Evolutionary conservation across 148 eudicot genomes (phyloP).

Genomic region (Pharnaceum exiguum): DNA sequence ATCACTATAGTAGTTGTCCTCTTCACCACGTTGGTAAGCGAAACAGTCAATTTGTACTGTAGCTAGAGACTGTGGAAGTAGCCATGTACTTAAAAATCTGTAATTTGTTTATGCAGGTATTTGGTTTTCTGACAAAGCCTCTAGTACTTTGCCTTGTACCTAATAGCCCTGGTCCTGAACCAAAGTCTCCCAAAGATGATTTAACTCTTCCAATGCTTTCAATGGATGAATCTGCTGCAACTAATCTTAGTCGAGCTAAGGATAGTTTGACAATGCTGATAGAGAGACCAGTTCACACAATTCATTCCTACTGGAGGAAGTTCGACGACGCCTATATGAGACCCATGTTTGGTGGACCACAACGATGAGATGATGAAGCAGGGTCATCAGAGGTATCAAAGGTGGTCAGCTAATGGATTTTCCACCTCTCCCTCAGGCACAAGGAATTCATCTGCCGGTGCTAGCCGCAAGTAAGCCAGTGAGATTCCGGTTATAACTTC

Average conservation of each 20-base stretch:
- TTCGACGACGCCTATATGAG: conserved; percentile 86
- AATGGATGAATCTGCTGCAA: conserved; percentile 61
- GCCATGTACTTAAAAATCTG: too few relatives aligned
- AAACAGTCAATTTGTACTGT: neutral
- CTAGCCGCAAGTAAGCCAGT: too few relatives aligned
- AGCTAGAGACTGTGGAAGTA: too few relatives aligned
- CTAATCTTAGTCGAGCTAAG: conserved; percentile 59
- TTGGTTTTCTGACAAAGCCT: conserved; percentile 88
- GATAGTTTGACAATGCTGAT: conserved; percentile 73
- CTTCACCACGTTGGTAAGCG: conserved; percentile 71
- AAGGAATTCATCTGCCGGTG: too few relatives aligned
- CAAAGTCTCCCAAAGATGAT: conserved; percentile 55
- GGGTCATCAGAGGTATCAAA: too few relatives aligned
- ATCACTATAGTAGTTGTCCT: conserved; percentile 73
- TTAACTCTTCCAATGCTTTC: conserved; percentile 73
- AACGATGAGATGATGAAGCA: conserved; percentile 3
- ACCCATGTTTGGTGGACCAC: conserved; percentile 75
- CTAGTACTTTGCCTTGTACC: conserved; percentile 62
- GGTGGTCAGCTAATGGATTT: too few relatives aligned
- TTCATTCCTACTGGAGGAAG: conserved; percentile 88
- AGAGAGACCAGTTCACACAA: conserved; percentile 80
- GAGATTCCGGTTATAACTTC: too few relatives aligned
- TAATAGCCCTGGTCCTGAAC: conserved; percentile 30
- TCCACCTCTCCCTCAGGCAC: too few relatives aligned
- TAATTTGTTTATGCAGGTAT: conserved; percentile 44